Evolutionary conservation across 306 rosid genomes (phyloP), one percentile per base, ranked within the genome.

Genomic region (Quercus alba): DNA sequence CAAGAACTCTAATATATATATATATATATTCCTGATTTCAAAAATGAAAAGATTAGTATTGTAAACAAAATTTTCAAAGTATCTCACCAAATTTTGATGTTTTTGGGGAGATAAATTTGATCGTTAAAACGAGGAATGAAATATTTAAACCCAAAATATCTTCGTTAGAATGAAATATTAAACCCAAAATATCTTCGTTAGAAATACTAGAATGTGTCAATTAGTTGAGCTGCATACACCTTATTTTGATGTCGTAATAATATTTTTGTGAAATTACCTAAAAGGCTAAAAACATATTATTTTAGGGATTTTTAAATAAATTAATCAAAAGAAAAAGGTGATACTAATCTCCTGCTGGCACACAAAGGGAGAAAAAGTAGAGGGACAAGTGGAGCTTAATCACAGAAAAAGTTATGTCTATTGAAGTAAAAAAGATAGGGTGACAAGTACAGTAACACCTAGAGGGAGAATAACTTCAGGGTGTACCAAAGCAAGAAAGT

Each of bases 181-280:
- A 41, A 41, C 1, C 1, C 1, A 41, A 41, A 1, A 41, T 41
- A 41, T 8, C 0, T 41, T 0, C 1, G 0, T 2, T 41, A 8
- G 0, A 41, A 8, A 8, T 0, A 8, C 1, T 41, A 41, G 0
- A 0, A 41, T 7, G 3, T 2, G 46, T 41, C 46, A 8, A 41
- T 7, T 2, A 8, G 9, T 7, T 0, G 46, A 41, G 3, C 11
- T 38, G 0, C 3, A 38, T 38, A 3, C 11, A 41, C 12, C 12
- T 7, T 41, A 8, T 41, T 41, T 8, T 41, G 26, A 58, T 3
- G 1, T 20, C 6, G 3, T 9, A 25, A 58, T 21, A 58, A 25
- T 13, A 58, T 58, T 21, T 21, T 49, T 3, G 17, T 1, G 21
- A 58, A 58, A 58, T 20, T 25, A 58, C 2, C 31, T 8, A 58